Evolutionary conservation across 768 basidiomycete genomes (phyloP).

Genomic region (Russula dissimulans): DNA sequence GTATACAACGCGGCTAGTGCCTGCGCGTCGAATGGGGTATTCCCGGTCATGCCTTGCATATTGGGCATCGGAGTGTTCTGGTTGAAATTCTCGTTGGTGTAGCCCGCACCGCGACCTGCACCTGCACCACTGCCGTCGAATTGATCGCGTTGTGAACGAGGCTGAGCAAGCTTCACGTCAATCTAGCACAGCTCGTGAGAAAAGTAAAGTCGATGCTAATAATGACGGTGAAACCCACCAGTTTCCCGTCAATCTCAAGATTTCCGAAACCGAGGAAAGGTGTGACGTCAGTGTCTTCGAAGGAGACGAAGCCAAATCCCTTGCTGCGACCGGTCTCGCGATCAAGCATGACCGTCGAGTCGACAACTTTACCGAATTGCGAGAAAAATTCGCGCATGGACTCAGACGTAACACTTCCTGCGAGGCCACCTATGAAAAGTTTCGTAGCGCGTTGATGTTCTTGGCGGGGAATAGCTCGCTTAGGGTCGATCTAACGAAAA

Average conservation of each 20-base stretch:
- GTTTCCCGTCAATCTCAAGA: slow-evolving; percentile 85
- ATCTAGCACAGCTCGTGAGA: slow-evolving; percentile 44
- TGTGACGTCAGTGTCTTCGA: slow-evolving; percentile 80
- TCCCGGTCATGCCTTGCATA: slow-evolving; percentile 15
- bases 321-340: slow-evolving; percentile 88
- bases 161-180: slow-evolving; percentile 92
- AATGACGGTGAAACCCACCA: slow-evolving; percentile 41
- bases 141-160: slow-evolving; percentile 66
- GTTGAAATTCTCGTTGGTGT: slow-evolving; percentile 37
- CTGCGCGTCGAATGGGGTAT: slow-evolving; percentile 76
- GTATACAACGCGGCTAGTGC: slow-evolving; percentile 89
- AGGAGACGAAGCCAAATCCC: slow-evolving; percentile 95
- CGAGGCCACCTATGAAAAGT: slow-evolving; percentile 89
- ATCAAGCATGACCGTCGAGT: slow-evolving; percentile 97
- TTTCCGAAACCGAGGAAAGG: slow-evolving; percentile 79
- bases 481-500: slow-evolving; percentile 80
- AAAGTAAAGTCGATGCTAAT: neutral
- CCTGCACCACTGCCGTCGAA: slow-evolving; percentile 13
- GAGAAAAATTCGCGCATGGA: slow-evolving; percentile 87
- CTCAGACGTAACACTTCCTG: slow-evolving; percentile 83
- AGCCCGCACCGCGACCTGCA: slow-evolving; percentile 15
- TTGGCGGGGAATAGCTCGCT: slow-evolving; percentile 91
- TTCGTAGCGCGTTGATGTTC: slow-evolving; percentile 90
- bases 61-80: slow-evolving; percentile 23
- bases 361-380: slow-evolving; percentile 89